Conservation (phyloP, 352 stramenopile species). For the Phytophthora cryptogea region DNA sequence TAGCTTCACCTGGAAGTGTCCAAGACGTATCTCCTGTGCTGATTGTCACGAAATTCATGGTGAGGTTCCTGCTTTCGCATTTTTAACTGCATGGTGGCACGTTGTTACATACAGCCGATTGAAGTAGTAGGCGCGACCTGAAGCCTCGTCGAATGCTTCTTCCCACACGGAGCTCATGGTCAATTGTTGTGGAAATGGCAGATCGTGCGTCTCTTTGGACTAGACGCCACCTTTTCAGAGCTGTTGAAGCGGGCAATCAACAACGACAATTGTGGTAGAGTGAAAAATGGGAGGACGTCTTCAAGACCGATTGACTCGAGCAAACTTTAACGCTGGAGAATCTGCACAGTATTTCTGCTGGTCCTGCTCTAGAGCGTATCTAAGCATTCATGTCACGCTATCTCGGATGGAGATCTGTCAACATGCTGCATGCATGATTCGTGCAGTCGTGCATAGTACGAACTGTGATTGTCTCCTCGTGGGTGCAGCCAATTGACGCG, state of each 20-base stretch:
- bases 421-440: no score
- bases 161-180: constrained; percentile 43
- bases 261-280: no score
- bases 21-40: constrained; percentile 70
- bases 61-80: constrained; percentile 2
- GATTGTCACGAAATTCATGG: background rate
- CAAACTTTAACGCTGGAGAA: no score
- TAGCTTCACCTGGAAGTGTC: constrained; percentile 37
- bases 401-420: no score
- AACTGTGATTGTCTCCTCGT: background rate
- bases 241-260: background rate
- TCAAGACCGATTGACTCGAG: no score
- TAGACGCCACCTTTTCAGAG: constrained; percentile 1
- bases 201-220: constrained; percentile 17
- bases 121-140: constrained; percentile 56
- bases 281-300: no score
- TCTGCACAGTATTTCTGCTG: no score
- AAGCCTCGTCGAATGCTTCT: constrained; percentile 54
- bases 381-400: no score
- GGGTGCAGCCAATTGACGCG: background rate
- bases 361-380: no score
- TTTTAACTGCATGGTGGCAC: background rate
- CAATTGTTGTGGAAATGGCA: background rate
- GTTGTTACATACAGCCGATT: constrained; percentile 42
- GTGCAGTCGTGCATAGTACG: no score